A percentile compares a stretch with the other conserved stretches of the same genome.
These are phyloP conservation scores for Talaromyces amestolkiae DNA, from an alignment of 2,329 filamentous ascomycete genomes.

Conservation along the genomic window DNA sequence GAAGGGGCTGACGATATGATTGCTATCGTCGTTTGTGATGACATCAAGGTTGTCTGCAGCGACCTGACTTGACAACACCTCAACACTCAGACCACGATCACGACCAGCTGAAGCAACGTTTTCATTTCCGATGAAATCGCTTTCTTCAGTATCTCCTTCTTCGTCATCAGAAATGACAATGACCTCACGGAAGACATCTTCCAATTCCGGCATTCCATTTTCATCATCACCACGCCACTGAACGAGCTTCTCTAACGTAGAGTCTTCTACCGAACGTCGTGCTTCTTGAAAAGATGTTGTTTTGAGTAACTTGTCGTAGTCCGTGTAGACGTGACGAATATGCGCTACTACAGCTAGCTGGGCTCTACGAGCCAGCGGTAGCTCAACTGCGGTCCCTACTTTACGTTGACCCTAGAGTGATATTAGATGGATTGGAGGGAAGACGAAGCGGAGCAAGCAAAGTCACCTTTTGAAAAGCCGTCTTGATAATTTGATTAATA, in stretches of 20 bases:
- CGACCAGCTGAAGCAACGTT: constrained; percentile 24
- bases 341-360: constrained; percentile 62
- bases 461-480: constrained; percentile 59
- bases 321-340: constrained; percentile 61
- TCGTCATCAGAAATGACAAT: constrained; percentile 63
- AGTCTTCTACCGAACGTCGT: constrained; percentile 54
- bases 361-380: constrained; percentile 56
- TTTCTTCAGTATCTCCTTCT: constrained; percentile 34
- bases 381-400: constrained; percentile 56
- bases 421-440: constrained; percentile 23
- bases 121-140: constrained; percentile 33
- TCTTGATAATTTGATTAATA: constrained; percentile 57
- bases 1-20: constrained; percentile 38
- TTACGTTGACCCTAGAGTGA: constrained; percentile 50
- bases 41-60: constrained; percentile 37
- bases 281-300: constrained; percentile 55
- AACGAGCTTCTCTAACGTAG: constrained; percentile 56
- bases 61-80: constrained; percentile 43
- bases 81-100: constrained; percentile 41
- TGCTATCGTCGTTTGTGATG: constrained; percentile 36
- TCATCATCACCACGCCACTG: constrained; percentile 63
- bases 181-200: constrained; percentile 63
- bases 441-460: background rate
- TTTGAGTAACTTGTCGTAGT: constrained; percentile 60
- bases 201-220: constrained; percentile 52